Evolutionary conservation across 2,329 filamentous ascomycete genomes (phyloP).

Genomic region (Fusarium virguliforme): DNA sequence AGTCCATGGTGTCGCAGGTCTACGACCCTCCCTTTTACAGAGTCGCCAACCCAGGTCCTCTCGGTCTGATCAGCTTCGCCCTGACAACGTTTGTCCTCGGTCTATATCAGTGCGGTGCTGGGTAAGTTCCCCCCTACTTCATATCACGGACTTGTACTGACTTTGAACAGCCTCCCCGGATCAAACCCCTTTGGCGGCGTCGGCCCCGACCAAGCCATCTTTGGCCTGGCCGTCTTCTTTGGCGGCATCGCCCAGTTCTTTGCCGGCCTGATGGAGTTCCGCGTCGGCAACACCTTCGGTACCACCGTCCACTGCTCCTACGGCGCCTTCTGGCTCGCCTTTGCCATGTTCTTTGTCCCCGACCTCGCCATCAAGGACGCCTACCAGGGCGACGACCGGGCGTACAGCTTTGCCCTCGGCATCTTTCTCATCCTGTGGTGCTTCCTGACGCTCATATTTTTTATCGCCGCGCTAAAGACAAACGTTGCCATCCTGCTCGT

Average conservation of each 20-base stretch:
- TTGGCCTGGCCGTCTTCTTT: slow-evolving; percentile 64
- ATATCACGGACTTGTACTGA: background rate
- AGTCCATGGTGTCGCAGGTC: slow-evolving; percentile 57
- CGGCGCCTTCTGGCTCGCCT: slow-evolving; percentile 75
- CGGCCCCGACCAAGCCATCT: slow-evolving; percentile 57
- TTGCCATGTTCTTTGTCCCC: slow-evolving; percentile 70
- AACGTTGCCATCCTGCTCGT: slow-evolving; percentile 72
- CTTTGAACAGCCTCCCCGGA: slow-evolving; percentile 52
- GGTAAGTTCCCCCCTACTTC: slow-evolving; percentile 58
- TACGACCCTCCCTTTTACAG: slow-evolving; percentile 58
- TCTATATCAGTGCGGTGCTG: slow-evolving; percentile 62
- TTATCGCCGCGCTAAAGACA: slow-evolving; percentile 71
- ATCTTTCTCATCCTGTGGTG: slow-evolving; percentile 74
- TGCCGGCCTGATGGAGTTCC: slow-evolving; percentile 72
- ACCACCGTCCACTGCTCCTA: slow-evolving; percentile 74
- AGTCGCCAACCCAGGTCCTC: slow-evolving; percentile 73
- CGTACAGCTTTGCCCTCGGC: slow-evolving; percentile 67
- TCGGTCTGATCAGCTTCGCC: slow-evolving; percentile 76
- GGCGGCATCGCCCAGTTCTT: slow-evolving; percentile 79
- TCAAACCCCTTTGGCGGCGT: slow-evolving; percentile 55
- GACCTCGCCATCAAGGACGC: slow-evolving; percentile 66
- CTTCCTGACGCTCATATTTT: slow-evolving; percentile 71
- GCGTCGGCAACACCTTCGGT: slow-evolving; percentile 75
- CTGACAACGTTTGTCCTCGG: slow-evolving; percentile 75
- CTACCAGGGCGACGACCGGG: slow-evolving; percentile 59